A percentile compares a stretch with the other conserved stretches of the same genome.
These are phyloP conservation scores for Microcyclosporella mali DNA, from an alignment of 2,329 filamentous ascomycete genomes.

Conservation along the genomic window DNA sequence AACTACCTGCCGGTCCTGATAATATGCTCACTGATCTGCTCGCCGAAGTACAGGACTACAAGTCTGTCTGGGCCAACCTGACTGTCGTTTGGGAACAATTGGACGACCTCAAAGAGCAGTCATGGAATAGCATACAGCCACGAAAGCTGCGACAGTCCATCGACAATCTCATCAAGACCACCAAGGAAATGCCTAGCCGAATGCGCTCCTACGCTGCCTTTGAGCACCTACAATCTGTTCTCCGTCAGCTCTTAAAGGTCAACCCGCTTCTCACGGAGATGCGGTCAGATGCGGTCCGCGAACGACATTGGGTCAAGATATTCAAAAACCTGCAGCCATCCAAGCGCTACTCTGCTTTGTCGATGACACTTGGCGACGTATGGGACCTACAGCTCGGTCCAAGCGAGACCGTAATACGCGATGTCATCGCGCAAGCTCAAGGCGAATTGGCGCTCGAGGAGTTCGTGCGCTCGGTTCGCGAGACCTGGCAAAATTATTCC, in stretches of 20 bases:
- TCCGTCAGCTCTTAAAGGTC: constrained; percentile 83
- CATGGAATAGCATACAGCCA: constrained; percentile 94
- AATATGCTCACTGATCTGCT: constrained; percentile 77
- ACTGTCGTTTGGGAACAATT: constrained; percentile 95
- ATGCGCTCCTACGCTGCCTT: constrained; percentile 99
- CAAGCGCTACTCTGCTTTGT: constrained; percentile 87
- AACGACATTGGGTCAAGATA: constrained; percentile 95
- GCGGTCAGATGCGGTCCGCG: constrained; percentile 92
- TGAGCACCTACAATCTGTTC: constrained; percentile 89
- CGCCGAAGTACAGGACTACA: constrained; percentile 97
- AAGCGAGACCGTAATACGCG: constrained; percentile 79
- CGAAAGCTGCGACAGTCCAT: constrained; percentile 85
- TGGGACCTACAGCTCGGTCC: constrained; percentile 92
- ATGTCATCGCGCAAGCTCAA: constrained; percentile 91
- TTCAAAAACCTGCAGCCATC: constrained; percentile 92
- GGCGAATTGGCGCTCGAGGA: constrained; percentile 98
- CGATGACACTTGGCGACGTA: constrained; percentile 94
- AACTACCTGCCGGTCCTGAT: constrained; percentile 73
- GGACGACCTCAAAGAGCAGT: constrained; percentile 82
- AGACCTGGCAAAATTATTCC: constrained; percentile 93
- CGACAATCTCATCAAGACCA: constrained; percentile 92
- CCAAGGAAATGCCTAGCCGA: constrained; percentile 96
- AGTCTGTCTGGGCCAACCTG: constrained; percentile 93
- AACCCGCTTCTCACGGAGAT: constrained; percentile 82
- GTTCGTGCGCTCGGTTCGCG: constrained; percentile 91